Evolutionary conservation across 2,329 filamentous ascomycete species (phyloP).

Genomic region (Graphilbum sp.): DNA sequence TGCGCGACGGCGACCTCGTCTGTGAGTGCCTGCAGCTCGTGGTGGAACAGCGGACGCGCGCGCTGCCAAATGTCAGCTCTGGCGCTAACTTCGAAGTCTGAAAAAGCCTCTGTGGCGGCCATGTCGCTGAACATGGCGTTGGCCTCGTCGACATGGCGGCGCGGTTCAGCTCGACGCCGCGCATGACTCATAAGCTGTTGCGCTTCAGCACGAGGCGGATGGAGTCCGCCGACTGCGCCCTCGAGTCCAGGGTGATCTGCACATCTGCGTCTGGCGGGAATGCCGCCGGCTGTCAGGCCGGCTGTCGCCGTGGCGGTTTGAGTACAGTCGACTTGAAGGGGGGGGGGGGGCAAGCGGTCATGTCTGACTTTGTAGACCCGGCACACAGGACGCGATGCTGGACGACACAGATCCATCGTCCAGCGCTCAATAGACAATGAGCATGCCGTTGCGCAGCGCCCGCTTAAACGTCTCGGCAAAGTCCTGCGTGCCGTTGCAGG

Average conservation of each 20-base stretch:
- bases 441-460: slow-evolving; percentile 23
- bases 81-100: not conserved
- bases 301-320: slow-evolving; percentile 17
- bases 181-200: slow-evolving; percentile 14
- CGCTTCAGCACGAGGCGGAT: slow-evolving; percentile 14
- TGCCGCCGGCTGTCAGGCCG: slow-evolving; percentile 10
- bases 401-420: too few relatives aligned
- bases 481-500: slow-evolving; percentile 32
- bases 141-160: slow-evolving; percentile 12
- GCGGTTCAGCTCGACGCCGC: slow-evolving; percentile 12
- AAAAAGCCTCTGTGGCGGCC: slow-evolving; percentile 7
- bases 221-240: slow-evolving; percentile 15
- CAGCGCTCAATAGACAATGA: too few relatives aligned
- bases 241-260: too few relatives aligned
- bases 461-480: slow-evolving; percentile 36
- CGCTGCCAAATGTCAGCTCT: slow-evolving; percentile 10
- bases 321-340: too few relatives aligned
- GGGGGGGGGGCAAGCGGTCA: too few relatives aligned
- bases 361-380: too few relatives aligned
- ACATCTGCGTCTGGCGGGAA: too few relatives aligned
- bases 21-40: slow-evolving; percentile 16
- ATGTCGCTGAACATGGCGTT: slow-evolving; percentile 15
- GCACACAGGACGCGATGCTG: too few relatives aligned
- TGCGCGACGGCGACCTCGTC: slow-evolving; percentile 14
- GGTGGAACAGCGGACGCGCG: slow-evolving; percentile 13